Evolutionary conservation across 176 grass and related monocot genomes (phyloP).

Genomic region (Rhynchospora tenuis): DNA sequence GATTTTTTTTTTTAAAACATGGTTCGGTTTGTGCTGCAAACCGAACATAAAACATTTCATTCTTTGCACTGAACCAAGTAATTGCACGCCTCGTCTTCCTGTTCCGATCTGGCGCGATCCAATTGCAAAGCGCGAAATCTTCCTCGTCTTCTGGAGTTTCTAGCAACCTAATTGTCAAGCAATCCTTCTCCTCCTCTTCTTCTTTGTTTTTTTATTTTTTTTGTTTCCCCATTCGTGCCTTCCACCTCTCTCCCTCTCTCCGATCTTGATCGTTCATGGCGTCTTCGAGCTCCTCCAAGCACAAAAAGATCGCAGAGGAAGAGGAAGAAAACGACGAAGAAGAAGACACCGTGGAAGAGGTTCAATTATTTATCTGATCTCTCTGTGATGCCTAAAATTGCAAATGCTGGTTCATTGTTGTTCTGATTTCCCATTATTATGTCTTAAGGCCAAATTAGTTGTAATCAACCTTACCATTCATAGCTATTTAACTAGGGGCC

Average conservation of each 20-base stretch:
- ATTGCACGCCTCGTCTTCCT: background rate
- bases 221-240: background rate
- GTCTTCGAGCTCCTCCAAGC: slow-evolving; percentile 53
- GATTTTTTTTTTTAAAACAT: too few relatives aligned
- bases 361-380: slow-evolving; percentile 17
- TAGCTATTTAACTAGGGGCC: background rate
- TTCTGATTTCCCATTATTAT: background rate
- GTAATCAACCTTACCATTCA: background rate
- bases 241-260: background rate
- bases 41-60: too few relatives aligned
- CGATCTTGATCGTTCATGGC: slow-evolving; percentile 49
- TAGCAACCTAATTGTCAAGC: background rate
- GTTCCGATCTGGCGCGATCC: slow-evolving; percentile 44
- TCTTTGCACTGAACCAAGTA: too few relatives aligned
- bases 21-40: too few relatives aligned
- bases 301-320: slow-evolving; percentile 45
- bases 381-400: background rate
- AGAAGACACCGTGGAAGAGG: slow-evolving; percentile 53
- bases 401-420: background rate
- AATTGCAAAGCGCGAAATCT: background rate
- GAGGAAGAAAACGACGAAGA: slow-evolving; percentile 38
- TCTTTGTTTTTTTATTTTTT: background rate
- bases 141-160: background rate
- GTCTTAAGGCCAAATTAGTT: background rate
- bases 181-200: background rate